Base-by-base conservation (phyloP, 2,329 filamentous ascomycete genomes). In the Stachybotrys chartarum region DNA sequence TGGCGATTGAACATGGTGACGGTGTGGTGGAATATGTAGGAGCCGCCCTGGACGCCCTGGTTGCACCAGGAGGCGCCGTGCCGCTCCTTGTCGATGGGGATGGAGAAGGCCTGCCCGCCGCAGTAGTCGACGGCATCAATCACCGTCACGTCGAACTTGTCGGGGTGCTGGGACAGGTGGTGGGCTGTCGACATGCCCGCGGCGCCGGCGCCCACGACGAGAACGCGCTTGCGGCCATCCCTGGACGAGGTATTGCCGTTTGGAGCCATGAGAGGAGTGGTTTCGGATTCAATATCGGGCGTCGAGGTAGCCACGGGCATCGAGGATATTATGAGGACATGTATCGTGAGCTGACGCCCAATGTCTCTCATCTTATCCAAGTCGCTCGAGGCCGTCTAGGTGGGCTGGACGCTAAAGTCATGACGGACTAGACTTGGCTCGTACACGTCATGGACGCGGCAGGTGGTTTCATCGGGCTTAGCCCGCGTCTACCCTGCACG, bases 51-150 rank as follows among this genome's bases (percentile, higher is more conserved):
- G 2, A 85, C 82, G 52, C 82, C 82, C 59, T 85, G 81, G 61
- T 85, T 85, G 60, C 83, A 74, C 81, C 81, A 85, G 54, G 76
- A 78, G 4, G 82, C 80, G n/a, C 81, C 82, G 63, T 83, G 75
- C 48, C 75, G 77, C 39, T 79, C 69, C 63, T 83, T 81, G 61
- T 85, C 78, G 16, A 86, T 66, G 16, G 79, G 78, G 49, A 85
- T 83, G 5, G 81, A 84, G 66, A 83, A 85, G 1, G 82, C 82
- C 63, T 86, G 82, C 0, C 82, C 82, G 54, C 82, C 82, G 62
- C 82, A 84, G 63, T 83, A 83, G 62, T 81, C 72, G 7, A 78
- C 77, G 2, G 80, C 78, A 55, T 82, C 79, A 56, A 82, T 75
- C 39, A 85, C 63, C 2, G 81, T 85, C 18, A 85, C 76, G 49